Evolutionary conservation across 78 protist species (phyloP), one percentile per base, ranked within the genome.

Genomic region (Cavenderia fasciculata): DNA sequence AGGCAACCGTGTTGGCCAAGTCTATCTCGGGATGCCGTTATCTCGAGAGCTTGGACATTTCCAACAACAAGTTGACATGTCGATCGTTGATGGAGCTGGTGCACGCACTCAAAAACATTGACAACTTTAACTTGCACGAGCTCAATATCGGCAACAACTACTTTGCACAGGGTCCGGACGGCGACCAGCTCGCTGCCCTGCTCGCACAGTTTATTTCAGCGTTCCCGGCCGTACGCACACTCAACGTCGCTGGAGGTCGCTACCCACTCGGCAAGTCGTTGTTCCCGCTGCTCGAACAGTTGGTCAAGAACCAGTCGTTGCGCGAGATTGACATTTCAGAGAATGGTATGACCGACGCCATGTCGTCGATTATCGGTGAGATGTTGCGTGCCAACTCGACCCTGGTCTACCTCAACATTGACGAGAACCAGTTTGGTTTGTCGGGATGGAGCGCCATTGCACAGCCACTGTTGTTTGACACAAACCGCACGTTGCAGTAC

Each of bases 21-120:
- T 82, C 90, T 3, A 82, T 82, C 51, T 69, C 79, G 2, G 90
- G 90, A 27, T 82, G 90, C 56, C 76, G 90, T 43, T 82, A 82
- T 57, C 65, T 82, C 19, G 90, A 68, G 25, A 69, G 79, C 21
- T 43, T 82, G 56, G 90, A 82, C 33, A 66, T 82, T 3, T 68
- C 78, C 16, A 23, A 44, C 47, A 82, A 82, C 46, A 71, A 72
- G 36, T 31, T 82, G 40, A 69, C 38, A 43, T 82, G 90, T 68
- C 59, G 74, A 23, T 82, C 90, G 29, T 7, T 82, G 2, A 69
- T 82, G 59, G 90, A 82, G 49, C 33, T 82, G 27, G 25, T 82
- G 23, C 27, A 40, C 54, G 90, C 90, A 19, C 65, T 82, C 49
- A 82, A 82, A 65, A 82, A 82, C 31, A 82, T 82, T 27, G 90